phyloP scores from a whole-genome alignment of 2,329 filamentous ascomycete species.

The Exophiala bonariae region DNA sequence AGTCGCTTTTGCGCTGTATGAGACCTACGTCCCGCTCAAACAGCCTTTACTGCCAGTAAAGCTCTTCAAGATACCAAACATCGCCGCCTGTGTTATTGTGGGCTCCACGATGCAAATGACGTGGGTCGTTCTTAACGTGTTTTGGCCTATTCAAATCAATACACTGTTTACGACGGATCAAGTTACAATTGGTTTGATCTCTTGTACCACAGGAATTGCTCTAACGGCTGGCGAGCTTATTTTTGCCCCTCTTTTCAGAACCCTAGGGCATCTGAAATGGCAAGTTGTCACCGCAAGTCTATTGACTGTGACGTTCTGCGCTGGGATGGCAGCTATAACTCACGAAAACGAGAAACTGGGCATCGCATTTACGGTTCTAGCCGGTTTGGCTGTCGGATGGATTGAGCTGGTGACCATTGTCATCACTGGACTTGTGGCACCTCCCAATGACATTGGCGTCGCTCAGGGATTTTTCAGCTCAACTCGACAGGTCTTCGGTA shows the following conservation, averaged over 20 bases:
- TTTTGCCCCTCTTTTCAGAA: slow-evolving; percentile 32
- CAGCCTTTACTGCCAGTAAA: slow-evolving; percentile 45
- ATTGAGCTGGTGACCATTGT: slow-evolving; percentile 29
- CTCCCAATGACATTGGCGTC: slow-evolving; percentile 30
- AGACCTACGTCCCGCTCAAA: slow-evolving; percentile 38
- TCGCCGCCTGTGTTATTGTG: slow-evolving; percentile 39
- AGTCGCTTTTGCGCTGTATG: slow-evolving; percentile 39
- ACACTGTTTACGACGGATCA: slow-evolving; percentile 41
- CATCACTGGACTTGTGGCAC: slow-evolving; percentile 26
- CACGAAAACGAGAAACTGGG: slow-evolving; percentile 22
- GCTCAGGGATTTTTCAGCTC: slow-evolving; percentile 29
- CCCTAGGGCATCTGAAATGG: slow-evolving; percentile 21
- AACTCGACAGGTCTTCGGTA: slow-evolving; percentile 26
- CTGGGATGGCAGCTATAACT: slow-evolving; percentile 25
- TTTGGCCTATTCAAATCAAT: slow-evolving; percentile 47
- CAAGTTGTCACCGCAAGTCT: slow-evolving; percentile 22
- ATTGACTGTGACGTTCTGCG: slow-evolving; percentile 25
- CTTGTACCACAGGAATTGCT: slow-evolving; percentile 25
- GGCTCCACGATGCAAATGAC: slow-evolving; percentile 46
- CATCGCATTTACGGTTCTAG: slow-evolving; percentile 28
- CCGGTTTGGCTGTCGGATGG: slow-evolving; percentile 30
- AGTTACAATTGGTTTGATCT: slow-evolving; percentile 44
- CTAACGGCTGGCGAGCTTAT: slow-evolving; percentile 17
- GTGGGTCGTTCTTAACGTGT: slow-evolving; percentile 47
- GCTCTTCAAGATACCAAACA: slow-evolving; percentile 44